Evolutionary conservation across 805 yeast species (phyloP), one percentile per base, ranked within the genome.

Genomic region (Candida gorgasii): DNA sequence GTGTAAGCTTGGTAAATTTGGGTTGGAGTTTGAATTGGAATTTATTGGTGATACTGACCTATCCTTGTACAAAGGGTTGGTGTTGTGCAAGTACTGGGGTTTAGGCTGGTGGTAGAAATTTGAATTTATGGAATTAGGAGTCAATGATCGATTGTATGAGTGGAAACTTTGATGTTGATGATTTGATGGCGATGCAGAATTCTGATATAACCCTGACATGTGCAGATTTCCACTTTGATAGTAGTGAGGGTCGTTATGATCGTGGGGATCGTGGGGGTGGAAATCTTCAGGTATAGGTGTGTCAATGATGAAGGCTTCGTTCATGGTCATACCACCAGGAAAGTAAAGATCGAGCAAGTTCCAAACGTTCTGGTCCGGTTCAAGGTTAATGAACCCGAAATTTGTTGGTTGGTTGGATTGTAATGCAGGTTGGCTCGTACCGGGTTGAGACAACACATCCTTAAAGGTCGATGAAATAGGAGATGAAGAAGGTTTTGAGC

Each of bases 281-380:
- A n/a, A n/a, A 16, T 42, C 45, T 30, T 42, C 49, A 2, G 39
- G 22, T 2, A 19, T 36, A n/a, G 78, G 73, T 0, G 69, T 60
- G n/a, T 76, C 86, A 11, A 85, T 71, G 1, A 84, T 58, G 22
- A 86, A 68, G 0, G 92, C 84, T 38, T 84, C 88, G 13, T 66
- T 63, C 73, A 83, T 75, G 2, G 59, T 49, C 89, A 84, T 86
- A 0, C 89, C 88, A n/a, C 66, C 57, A 0, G 89, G 87, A 54
- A 65, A 86, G 51, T 73, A 75, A 15, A 65, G 64, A 45, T 85
- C 89, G 7, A 86, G 50, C 0, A 84, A 51, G 8, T 63, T 60
- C 78, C 81, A 79, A 1, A 86, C 78, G 14, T 66, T 59, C 38
- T 73, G 76, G 54, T 86, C 92, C 0, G 93, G 87, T 44, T 78